A percentile compares a stretch with the other conserved stretches of the same genome.
Evolutionary conservation across 164 flowering plant genomes (phyloP).

Genomic region (Litsea cubeba): DNA sequence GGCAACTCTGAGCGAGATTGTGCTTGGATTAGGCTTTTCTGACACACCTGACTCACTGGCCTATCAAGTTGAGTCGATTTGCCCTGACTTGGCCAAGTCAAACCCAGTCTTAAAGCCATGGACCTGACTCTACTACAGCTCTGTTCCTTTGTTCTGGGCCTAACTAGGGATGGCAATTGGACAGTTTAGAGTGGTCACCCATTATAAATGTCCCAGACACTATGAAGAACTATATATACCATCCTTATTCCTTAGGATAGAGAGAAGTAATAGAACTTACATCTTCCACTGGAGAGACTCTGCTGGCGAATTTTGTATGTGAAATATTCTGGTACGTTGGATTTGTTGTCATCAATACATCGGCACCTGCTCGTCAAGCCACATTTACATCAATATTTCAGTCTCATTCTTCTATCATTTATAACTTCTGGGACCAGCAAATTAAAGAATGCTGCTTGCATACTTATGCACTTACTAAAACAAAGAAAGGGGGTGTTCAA

Average conservation of each 20-base stretch:
- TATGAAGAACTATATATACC: no score
- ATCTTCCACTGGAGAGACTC: conserved; percentile 3
- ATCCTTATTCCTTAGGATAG: no score
- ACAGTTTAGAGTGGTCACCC: not conserved
- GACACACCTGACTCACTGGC: not conserved
- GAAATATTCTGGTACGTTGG: conserved; percentile 9
- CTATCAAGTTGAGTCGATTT: not conserved
- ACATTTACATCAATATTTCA: not conserved
- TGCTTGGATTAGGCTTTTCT: not conserved
- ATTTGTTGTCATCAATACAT: not conserved
- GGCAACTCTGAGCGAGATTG: not conserved
- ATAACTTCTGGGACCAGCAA: not conserved
- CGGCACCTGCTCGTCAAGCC: not conserved
- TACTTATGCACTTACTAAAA: no score
- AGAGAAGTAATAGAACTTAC: conserved; percentile 12
- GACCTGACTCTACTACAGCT: not conserved
- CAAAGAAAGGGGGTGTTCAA: no score
- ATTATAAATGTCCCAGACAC: not conserved
- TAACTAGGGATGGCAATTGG: not conserved
- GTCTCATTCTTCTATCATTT: not conserved
- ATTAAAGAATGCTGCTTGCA: no score
- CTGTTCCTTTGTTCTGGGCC: not conserved
- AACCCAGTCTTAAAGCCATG: not conserved
- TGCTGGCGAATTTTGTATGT: conserved; percentile 1
- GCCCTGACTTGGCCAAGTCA: not conserved